Base-by-base conservation (phyloP, 257 asterid species). In the Voacanga thouarsii region DNA sequence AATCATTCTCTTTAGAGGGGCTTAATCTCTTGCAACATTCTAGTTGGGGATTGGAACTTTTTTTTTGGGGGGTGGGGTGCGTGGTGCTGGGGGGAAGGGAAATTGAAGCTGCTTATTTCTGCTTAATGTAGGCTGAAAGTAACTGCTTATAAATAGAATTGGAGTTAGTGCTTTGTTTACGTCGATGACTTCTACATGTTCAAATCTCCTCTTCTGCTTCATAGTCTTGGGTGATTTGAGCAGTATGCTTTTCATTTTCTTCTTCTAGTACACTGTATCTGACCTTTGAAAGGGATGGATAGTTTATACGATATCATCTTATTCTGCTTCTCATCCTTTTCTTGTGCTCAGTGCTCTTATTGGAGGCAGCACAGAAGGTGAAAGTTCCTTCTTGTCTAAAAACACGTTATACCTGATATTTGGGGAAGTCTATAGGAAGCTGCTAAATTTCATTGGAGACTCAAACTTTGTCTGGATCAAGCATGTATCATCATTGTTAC, bases 391-490 rank as follows among this genome's bases (percentile, higher is more conserved):
- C 65, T 55, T 96, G 72, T 89, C 97, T 65, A 84, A 37, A 61
- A 83, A 79, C 81, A 87, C 97, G 56, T 26, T 82, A 39, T 51
- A 81, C 80, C 77, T 82, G 82, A 83, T 93, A 79, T 85, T 89
- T 63, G 83, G 88, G 86, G 97, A 93, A 79, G 80, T 92, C 9
- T 85, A 76, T 75, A 74, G 79, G 84, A 89, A 86, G 82, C 86
- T 96, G 82, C 77, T 85, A 70, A 68, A 82, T 83, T 92, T 92
- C 90, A 83, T 85, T 79, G 79, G 79, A 88, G 88, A 88, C 83
- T 96, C 98, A 79, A 69, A 92, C 73, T 88, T 89, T 81, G 53
- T 80, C 75, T 96, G 99, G 99, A 94, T 91, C 82, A 91, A 86
- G 85, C 86, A 84, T 87, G 88, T 78, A 70, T 82, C 83, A 71